Percentiles rank a stretch among this genome's conserved stretches.
These are phyloP conservation scores for Fibroporia radiculosa DNA, from an alignment of 768 basidiomycete genomes.

Conservation along the genomic window DNA sequence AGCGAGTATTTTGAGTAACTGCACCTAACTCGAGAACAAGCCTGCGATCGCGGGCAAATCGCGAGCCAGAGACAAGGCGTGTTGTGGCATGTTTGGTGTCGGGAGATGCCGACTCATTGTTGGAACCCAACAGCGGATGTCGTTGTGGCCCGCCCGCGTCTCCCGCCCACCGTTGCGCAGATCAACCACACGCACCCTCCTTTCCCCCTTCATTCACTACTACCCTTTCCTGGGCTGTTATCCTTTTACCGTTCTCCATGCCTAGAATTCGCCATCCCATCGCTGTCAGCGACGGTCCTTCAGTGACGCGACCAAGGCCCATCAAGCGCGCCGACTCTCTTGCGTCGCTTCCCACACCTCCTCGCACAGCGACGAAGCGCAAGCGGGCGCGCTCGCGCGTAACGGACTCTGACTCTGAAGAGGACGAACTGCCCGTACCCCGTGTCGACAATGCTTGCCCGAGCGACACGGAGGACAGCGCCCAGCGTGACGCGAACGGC, in stretches of 20 bases:
- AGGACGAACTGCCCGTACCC: slow-evolving; percentile 11
- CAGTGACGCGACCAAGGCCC: slow-evolving; percentile 2
- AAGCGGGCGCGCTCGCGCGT: slow-evolving; percentile 29
- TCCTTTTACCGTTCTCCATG: slow-evolving; percentile 8
- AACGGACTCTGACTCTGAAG: slow-evolving; percentile 34
- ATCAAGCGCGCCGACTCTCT: slow-evolving; percentile 10
- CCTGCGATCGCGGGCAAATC: no score
- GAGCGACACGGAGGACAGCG: slow-evolving; percentile 15
- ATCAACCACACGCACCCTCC: background rate
- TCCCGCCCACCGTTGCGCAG: background rate
- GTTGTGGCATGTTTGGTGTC: slow-evolving; percentile 10
- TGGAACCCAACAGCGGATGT: slow-evolving; percentile 1
- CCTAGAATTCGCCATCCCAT: slow-evolving; percentile 1
- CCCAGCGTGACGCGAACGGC: slow-evolving; percentile 11
- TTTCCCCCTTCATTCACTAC: slow-evolving; percentile 1
- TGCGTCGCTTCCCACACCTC: slow-evolving; percentile 11
- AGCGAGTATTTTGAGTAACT: no score
- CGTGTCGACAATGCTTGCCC: slow-evolving; percentile 25
- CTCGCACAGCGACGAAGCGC: slow-evolving; percentile 14
- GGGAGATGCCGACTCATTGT: slow-evolving; percentile 10
- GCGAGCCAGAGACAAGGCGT: no score
- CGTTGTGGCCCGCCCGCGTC: background rate
- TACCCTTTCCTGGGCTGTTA: slow-evolving; percentile 1
- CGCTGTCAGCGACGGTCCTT: slow-evolving; percentile 5
- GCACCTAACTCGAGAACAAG: no score